These are phyloP conservation scores for Aspergillus affinis DNA, from an alignment of 495 filamentous ascomycete species.

Conservation along the genomic window DNA sequence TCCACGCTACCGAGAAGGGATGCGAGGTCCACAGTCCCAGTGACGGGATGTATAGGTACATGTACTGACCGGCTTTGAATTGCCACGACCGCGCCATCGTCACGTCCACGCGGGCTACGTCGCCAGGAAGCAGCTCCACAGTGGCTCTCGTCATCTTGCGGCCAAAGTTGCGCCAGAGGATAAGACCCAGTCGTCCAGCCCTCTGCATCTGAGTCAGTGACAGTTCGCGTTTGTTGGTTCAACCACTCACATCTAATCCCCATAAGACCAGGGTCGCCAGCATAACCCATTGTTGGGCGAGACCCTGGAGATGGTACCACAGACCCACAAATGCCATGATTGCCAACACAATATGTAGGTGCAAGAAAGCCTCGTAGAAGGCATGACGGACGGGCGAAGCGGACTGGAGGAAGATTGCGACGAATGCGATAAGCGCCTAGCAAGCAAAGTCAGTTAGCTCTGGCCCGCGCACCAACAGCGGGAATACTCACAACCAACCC, in stretches of 20 bases:
- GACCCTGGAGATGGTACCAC: slow-evolving; percentile 53
- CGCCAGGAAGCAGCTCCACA: slow-evolving; percentile 52
- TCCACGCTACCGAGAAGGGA: slow-evolving; percentile 60
- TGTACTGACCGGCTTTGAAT: slow-evolving; percentile 53
- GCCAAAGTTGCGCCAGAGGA: slow-evolving; percentile 61
- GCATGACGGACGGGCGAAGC: slow-evolving; percentile 54
- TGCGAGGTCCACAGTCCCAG: slow-evolving; percentile 54
- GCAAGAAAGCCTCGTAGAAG: slow-evolving; percentile 60
- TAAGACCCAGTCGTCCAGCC: slow-evolving; percentile 44
- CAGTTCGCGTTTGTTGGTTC: slow-evolving; percentile 18
- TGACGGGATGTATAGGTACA: slow-evolving; percentile 55
- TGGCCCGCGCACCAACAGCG: no score
- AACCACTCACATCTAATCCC: slow-evolving; percentile 37
- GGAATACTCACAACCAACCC: slow-evolving; percentile 35
- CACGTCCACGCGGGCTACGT: slow-evolving; percentile 50
- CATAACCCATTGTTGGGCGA: slow-evolving; percentile 41
- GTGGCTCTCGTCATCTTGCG: slow-evolving; percentile 44
- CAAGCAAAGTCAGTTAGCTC: not conserved
- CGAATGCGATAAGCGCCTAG: slow-evolving; percentile 46
- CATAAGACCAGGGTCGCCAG: slow-evolving; percentile 40
- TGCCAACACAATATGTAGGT: slow-evolving; percentile 51
- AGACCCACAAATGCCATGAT: slow-evolving; percentile 49
- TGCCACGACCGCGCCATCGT: slow-evolving; percentile 48
- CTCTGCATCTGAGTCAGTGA: slow-evolving; percentile 43
- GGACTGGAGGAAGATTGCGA: slow-evolving; percentile 50